phyloP scores from a whole-genome alignment of 257 asterid species.

The Petunia axillaris region DNA sequence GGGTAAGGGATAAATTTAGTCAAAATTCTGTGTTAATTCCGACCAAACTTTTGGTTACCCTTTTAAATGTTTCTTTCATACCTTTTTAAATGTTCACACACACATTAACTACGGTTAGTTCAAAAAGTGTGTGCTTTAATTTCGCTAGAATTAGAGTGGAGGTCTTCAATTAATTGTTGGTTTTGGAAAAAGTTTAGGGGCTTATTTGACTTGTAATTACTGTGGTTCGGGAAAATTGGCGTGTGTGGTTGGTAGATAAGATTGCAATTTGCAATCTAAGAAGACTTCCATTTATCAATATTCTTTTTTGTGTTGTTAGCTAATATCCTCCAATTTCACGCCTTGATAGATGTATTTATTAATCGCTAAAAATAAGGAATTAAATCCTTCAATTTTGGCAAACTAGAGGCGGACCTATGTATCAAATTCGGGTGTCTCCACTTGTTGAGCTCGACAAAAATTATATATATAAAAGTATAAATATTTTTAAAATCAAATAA shows the following conservation, averaged over 20 bases:
- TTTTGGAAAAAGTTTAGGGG: background rate
- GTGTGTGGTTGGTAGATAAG: background rate
- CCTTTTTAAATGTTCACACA: background rate
- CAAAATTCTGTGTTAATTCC: background rate
- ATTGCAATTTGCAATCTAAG: background rate
- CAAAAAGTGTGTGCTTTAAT: slow-evolving; percentile 32
- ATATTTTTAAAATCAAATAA: too few species aligned
- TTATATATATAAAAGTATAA: too few species aligned
- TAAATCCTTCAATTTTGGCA: too few species aligned
- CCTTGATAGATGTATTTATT: background rate
- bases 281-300: background rate
- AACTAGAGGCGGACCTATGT: background rate
- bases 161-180: background rate
- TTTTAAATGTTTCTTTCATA: background rate
- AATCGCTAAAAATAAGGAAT: too few species aligned
- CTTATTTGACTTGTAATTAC: background rate
- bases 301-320: background rate
- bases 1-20: background rate
- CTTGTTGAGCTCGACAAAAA: too few species aligned
- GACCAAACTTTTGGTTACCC: background rate
- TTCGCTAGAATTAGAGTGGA: background rate
- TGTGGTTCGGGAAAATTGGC: too few species aligned
- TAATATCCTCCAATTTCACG: background rate
- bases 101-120: background rate
- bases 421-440: too few species aligned